Evolutionary conservation across 306 rosid genomes (phyloP).

Genomic region (Cucumis cinereus): DNA sequence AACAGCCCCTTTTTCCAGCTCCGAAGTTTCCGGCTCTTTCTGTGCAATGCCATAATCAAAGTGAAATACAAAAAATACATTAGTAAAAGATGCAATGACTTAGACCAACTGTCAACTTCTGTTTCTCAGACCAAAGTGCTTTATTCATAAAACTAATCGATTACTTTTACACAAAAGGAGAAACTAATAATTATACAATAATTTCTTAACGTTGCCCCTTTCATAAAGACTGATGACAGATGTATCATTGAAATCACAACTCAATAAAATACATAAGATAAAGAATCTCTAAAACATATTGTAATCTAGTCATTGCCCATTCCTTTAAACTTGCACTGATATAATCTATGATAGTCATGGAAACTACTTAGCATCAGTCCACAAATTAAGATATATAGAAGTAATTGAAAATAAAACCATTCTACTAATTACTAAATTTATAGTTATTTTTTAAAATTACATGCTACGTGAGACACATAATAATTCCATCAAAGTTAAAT

Average conservation of each 20-base stretch:
- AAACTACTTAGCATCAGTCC: not conserved
- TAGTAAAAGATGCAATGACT: not conserved
- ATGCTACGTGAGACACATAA: not conserved
- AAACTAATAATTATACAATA: not conserved
- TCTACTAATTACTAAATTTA: not conserved
- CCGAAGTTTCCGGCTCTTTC: conserved; percentile 56
- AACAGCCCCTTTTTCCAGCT: conserved; percentile 64
- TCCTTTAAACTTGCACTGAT: not conserved
- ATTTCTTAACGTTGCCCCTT: not conserved
- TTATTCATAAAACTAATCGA: not conserved
- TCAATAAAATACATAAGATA: not conserved
- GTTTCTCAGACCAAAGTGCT: not conserved
- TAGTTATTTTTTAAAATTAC: not conserved
- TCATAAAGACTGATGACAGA: not conserved
- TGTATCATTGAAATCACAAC: not conserved
- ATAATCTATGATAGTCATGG: not conserved
- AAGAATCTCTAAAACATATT: not conserved
- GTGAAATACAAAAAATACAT: not conserved
- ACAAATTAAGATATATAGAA: not conserved
- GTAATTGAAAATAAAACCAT: not conserved
- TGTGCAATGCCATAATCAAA: conserved; percentile 16
- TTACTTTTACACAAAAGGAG: not conserved
- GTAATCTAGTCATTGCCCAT: not conserved
- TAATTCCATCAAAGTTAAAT: not conserved
- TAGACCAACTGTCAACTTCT: not conserved